Evolutionary conservation across 345 rosid genomes (phyloP).

Genomic region (Carallia brachiata): DNA sequence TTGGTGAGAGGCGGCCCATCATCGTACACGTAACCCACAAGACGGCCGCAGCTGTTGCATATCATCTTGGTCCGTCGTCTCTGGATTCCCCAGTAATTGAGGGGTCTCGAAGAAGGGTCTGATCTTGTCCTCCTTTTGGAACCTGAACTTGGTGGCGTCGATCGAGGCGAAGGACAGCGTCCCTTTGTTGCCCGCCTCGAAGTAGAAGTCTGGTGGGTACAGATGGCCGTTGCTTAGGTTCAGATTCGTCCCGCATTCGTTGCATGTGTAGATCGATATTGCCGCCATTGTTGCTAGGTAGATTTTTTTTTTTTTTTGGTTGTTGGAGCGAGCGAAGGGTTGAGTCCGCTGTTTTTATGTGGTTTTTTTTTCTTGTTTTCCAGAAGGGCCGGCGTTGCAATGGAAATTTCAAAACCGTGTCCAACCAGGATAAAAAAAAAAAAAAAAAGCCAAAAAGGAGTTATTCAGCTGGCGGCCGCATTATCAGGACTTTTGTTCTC

Average conservation of each 20-base stretch:
- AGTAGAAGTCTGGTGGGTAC: constrained; percentile 71
- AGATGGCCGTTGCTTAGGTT: constrained; percentile 53
- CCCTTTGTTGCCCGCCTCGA: constrained; percentile 92
- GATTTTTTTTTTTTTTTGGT: too few species aligned
- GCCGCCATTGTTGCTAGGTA: constrained; percentile 31
- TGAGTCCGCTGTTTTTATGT: neutral
- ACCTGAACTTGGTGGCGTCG: constrained; percentile 64
- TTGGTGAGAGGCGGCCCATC: constrained; percentile 77
- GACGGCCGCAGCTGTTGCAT: constrained; percentile 56
- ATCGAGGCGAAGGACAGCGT: constrained; percentile 66
- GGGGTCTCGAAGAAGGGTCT: constrained; percentile 77
- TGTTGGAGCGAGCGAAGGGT: neutral
- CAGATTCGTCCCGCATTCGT: constrained; percentile 68
- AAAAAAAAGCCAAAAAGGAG: too few species aligned
- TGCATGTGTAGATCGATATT: constrained; percentile 58
- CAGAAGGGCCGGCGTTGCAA: neutral
- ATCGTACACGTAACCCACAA: constrained; percentile 69
- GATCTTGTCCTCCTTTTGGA: constrained; percentile 83
- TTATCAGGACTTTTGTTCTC: too few species aligned
- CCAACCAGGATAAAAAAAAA: too few species aligned
- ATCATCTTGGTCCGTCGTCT: constrained; percentile 68
- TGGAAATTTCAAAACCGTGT: constrained; percentile 12
- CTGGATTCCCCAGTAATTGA: constrained; percentile 86
- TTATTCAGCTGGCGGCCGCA: too few species aligned
- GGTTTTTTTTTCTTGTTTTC: too few species aligned